These are phyloP conservation scores for Penicillium hordei DNA, from an alignment of 2,329 filamentous ascomycete genomes.

Conservation along the genomic window DNA sequence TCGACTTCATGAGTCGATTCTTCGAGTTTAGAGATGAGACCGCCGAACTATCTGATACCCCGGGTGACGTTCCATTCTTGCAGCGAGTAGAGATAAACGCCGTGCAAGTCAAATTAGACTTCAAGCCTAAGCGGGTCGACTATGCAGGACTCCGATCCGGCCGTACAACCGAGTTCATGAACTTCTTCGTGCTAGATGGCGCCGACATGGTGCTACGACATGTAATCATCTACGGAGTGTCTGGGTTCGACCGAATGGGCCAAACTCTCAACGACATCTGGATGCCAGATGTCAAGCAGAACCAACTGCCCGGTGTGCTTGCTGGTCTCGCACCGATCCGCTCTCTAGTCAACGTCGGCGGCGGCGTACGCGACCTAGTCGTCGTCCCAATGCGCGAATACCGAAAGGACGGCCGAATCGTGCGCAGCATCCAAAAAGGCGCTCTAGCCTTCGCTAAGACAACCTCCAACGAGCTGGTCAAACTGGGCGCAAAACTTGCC, in stretches of 20 bases:
- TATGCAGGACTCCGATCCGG: conserved; percentile 90
- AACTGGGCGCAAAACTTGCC: conserved; percentile 88
- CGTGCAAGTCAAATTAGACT: conserved; percentile 83
- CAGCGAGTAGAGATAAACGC: conserved; percentile 85
- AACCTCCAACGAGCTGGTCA: conserved; percentile 90
- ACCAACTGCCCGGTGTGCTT: conserved; percentile 84
- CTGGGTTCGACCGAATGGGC: conserved; percentile 85
- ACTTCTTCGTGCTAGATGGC: conserved; percentile 89
- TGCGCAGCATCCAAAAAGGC: conserved; percentile 89
- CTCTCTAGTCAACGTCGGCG: conserved; percentile 85
- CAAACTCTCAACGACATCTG: conserved; percentile 92
- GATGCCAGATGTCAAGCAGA: conserved; percentile 87
- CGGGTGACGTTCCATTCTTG: conserved; percentile 77
- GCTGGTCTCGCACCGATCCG: conserved; percentile 88
- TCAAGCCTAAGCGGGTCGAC: conserved; percentile 97
- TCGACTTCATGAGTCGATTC: conserved; percentile 96
- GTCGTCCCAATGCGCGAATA: conserved; percentile 91
- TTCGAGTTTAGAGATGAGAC: conserved; percentile 93
- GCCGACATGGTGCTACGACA: conserved; percentile 82
- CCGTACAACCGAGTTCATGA: conserved; percentile 97
- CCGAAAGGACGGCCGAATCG: conserved; percentile 85
- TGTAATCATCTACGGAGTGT: conserved; percentile 88
- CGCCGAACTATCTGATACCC: conserved; percentile 52
- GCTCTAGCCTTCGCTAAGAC: conserved; percentile 87
- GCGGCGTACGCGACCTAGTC: conserved; percentile 80